Evolutionary conservation across 257 asterid species (phyloP).

Genomic region (Capsicum rhomboideum): DNA sequence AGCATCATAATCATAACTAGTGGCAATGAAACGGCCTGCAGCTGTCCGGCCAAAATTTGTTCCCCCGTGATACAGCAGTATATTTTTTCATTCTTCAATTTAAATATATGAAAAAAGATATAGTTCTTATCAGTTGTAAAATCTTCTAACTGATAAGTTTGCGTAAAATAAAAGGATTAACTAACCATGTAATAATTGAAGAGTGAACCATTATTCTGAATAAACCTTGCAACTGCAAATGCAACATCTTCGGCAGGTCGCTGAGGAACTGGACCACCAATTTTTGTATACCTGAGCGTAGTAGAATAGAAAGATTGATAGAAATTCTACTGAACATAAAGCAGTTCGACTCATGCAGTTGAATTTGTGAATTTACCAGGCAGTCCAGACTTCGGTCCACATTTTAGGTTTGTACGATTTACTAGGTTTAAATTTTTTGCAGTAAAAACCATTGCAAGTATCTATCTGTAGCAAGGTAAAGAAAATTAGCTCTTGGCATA

Average conservation of each 20-base stretch:
- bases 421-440: conserved; percentile 62
- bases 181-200: conserved; percentile 90
- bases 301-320: neutral
- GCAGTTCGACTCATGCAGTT: neutral
- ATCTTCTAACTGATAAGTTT: neutral
- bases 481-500: neutral
- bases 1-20: conserved; percentile 86
- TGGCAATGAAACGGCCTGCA: conserved; percentile 76
- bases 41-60: conserved; percentile 78
- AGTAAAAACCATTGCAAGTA: conserved; percentile 90
- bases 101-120: neutral
- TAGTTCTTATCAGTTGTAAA: neutral
- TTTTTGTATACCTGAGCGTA: conserved; percentile 51
- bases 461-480: conserved; percentile 44
- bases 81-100: no score
- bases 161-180: neutral
- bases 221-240: conserved; percentile 78
- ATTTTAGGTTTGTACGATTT: conserved; percentile 78
- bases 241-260: conserved; percentile 94
- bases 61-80: conserved; percentile 81
- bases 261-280: conserved; percentile 61
- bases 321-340: neutral
- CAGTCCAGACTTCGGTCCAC: conserved; percentile 93
- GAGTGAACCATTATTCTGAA: conserved; percentile 81
- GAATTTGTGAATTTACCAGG: conserved; percentile 44